Percentiles rank a stretch among this genome's conserved stretches.
These are phyloP conservation scores for Cryptomeria japonica DNA, from an alignment of 75 land plant species.

Conservation along the genomic window DNA sequence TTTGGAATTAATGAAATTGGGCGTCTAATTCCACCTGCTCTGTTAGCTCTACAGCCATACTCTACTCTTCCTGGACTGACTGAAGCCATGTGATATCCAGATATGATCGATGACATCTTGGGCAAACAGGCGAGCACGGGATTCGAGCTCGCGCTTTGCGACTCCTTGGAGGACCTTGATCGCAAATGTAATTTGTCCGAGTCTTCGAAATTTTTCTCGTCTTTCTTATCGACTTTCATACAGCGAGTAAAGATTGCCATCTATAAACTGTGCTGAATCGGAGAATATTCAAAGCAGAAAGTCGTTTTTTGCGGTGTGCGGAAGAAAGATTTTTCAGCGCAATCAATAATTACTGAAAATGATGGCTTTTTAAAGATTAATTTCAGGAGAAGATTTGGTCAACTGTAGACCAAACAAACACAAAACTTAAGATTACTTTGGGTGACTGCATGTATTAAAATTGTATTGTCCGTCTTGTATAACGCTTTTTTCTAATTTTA, in stretches of 20 bases:
- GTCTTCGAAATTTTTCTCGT: neutral
- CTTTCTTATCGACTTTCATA: neutral
- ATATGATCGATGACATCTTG: neutral
- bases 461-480: too few species aligned
- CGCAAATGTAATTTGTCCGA: neutral
- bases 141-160: neutral
- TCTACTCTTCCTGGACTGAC: neutral
- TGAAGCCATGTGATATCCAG: neutral
- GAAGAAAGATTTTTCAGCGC: too few species aligned
- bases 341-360: too few species aligned
- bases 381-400: too few species aligned
- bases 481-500: too few species aligned
- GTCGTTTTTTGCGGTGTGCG: neutral
- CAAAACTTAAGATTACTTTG: too few species aligned
- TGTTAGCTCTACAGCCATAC: neutral
- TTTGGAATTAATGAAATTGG: conserved; percentile 33
- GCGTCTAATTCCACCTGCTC: neutral
- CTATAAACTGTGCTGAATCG: neutral
- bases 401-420: too few species aligned
- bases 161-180: neutral
- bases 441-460: too few species aligned
- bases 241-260: too few species aligned
- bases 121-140: neutral
- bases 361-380: too few species aligned
- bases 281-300: too few species aligned